These are phyloP conservation scores for Sporothrix inflata DNA, from an alignment of 2,329 filamentous ascomycete genomes.

Conservation along the genomic window DNA sequence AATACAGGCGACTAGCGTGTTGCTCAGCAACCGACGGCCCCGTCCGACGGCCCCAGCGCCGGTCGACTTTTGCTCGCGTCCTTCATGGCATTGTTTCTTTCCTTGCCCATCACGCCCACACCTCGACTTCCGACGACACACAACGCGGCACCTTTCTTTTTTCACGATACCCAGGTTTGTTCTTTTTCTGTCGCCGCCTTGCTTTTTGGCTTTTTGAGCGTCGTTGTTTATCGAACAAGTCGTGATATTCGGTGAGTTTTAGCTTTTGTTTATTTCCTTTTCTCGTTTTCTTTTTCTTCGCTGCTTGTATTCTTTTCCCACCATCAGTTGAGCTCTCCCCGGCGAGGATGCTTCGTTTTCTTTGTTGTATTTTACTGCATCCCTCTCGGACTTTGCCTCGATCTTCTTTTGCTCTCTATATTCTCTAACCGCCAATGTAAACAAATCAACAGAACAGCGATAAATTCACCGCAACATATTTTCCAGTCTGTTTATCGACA, in stretches of 20 bases:
- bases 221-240: constrained; percentile 5
- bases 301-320: not conserved
- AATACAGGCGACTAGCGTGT: constrained; percentile 20
- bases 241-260: constrained; percentile 4
- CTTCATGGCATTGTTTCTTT: constrained; percentile 11
- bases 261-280: not conserved
- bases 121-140: constrained; percentile 15
- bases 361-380: not conserved
- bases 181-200: constrained; percentile 16
- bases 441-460: constrained; percentile 11
- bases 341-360: no score
- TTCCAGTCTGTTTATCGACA: not conserved
- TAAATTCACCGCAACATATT: not conserved
- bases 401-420: not conserved
- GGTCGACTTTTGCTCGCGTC: constrained; percentile 12
- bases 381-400: not conserved
- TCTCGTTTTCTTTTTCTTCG: not conserved
- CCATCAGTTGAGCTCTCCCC: not conserved
- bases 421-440: not conserved
- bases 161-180: constrained; percentile 14
- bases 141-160: constrained; percentile 11
- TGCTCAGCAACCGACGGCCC: constrained; percentile 31
- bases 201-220: constrained; percentile 23
- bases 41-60: constrained; percentile 8
- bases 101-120: constrained; percentile 17